These are phyloP conservation scores for Fusarium paranaense DNA, from an alignment of 2,329 filamentous ascomycete species.

Conservation along the genomic window DNA sequence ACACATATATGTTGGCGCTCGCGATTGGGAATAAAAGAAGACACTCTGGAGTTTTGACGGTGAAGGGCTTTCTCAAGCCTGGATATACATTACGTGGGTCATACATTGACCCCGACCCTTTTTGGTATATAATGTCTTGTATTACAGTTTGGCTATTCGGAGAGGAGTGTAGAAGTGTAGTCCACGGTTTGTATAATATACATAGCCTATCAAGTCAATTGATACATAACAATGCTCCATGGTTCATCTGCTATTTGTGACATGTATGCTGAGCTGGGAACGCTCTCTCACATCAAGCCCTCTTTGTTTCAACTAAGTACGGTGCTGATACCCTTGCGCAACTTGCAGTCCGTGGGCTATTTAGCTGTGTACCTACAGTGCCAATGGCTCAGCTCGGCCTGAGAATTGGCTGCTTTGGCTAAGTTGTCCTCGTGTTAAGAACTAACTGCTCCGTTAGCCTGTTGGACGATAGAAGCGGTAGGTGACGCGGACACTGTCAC, in stretches of 20 bases:
- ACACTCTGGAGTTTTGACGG: constrained; percentile 14
- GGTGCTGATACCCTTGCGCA: not conserved
- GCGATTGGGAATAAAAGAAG: constrained; percentile 32
- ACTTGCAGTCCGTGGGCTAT: not conserved
- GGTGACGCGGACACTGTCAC: not conserved
- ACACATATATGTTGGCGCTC: constrained; percentile 11
- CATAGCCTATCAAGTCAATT: not conserved
- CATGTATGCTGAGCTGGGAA: not conserved
- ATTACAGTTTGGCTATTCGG: constrained; percentile 31
- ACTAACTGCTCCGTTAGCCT: too few relatives aligned
- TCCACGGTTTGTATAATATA: constrained; percentile 17
- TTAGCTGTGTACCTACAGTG: not conserved
- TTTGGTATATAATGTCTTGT: constrained; percentile 46
- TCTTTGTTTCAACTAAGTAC: not conserved
- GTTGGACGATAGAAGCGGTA: not conserved
- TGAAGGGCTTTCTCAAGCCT: constrained; percentile 9
- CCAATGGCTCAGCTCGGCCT: not conserved
- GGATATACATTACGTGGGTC: constrained; percentile 20
- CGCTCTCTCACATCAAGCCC: not conserved
- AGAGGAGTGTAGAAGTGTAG: not conserved
- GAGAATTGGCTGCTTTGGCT: not conserved
- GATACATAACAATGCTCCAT: constrained; percentile 3
- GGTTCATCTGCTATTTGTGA: constrained; percentile 27
- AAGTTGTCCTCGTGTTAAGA: not conserved
- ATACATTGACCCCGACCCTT: constrained; percentile 20